Evolutionary conservation across 2,329 filamentous ascomycete genomes (phyloP), one percentile per base, ranked within the genome.

Genomic region (Fulvia fulva): DNA sequence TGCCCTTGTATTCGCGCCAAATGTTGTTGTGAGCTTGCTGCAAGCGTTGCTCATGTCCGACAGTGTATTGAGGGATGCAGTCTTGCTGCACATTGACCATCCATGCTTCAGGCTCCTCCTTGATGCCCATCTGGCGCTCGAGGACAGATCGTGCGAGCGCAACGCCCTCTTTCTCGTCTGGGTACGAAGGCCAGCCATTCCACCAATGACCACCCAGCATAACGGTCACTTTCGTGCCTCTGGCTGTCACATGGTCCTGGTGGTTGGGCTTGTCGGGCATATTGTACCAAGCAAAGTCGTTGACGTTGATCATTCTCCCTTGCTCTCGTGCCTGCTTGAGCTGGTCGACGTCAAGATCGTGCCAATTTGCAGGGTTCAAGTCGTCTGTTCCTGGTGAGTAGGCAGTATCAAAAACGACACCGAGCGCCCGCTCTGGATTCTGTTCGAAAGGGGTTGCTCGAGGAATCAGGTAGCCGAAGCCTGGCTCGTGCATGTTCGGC

Each of bases 151-250:
- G 83, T 32, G 92, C 91, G 82, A 93, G 88, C 5, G 75, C 70
- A 25, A 89, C 76, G 16, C 85, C 91, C 64, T 89, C 81, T 14
- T 86, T 78, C 61, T 86, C 80, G 52, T 82, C 77, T 0, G 91
- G 91, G 57, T 83, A 84, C 41, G 78, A 76, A 1, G 74, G 69
- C 77, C 81, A 85, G 58, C 78, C 82, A 71, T 91, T 81, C 90
- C 90, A 97, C 83, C 90, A 91, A 75, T 97, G 91, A 1, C 94
- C 94, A 59, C 94, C 94, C 57, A 99, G 79, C 86, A 99, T 96
- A 66, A 97, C 89, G 16, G 93, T 96, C 54, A 97, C 75, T 73
- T 96, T 96, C 14, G 91, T 96, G 23, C 81, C 82, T 51, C 74
- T 69, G n/a, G 79, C 76, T 19, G 83, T 82, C 63, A 73, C 67